phyloP scores from a whole-genome alignment of 805 yeast genomes.

The Candida silvatica region DNA sequence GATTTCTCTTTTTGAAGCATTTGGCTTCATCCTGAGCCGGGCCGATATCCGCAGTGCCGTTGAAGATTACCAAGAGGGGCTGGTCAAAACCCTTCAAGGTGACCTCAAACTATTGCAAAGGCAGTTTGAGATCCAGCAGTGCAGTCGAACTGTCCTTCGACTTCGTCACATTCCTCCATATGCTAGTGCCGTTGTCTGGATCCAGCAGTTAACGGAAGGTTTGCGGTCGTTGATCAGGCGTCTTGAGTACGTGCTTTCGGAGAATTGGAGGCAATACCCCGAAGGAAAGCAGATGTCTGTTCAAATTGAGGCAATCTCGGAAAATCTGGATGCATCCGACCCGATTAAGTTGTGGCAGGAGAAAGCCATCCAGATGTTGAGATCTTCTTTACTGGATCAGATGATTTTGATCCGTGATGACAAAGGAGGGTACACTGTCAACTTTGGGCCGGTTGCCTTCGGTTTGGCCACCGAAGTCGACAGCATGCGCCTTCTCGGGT shows the following conservation, averaged over 20 bases:
- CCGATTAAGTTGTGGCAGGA: constrained; percentile 43
- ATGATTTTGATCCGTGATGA: constrained; percentile 30
- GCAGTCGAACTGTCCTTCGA: constrained; percentile 26
- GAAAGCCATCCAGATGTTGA: constrained; percentile 4
- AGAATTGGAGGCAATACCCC: constrained; percentile 51
- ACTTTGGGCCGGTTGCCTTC: constrained; percentile 36
- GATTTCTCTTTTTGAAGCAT: constrained; percentile 42
- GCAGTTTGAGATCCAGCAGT: constrained; percentile 23
- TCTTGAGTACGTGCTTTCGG: constrained; percentile 45
- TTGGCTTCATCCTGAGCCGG: constrained; percentile 38
- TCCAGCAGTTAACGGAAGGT: constrained; percentile 38
- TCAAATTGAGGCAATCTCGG: constrained; percentile 37
- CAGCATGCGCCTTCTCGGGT: constrained; percentile 39
- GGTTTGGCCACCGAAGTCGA: constrained; percentile 44
- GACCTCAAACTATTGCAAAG: constrained; percentile 37
- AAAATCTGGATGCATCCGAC: constrained; percentile 34
- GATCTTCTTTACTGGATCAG: constrained; percentile 9
- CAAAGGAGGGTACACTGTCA: constrained; percentile 29
- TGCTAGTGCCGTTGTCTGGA: constrained; percentile 42
- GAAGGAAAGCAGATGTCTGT: constrained; percentile 58
- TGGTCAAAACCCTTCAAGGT: constrained; percentile 38
- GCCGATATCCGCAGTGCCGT: constrained; percentile 50
- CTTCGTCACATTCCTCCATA: constrained; percentile 39
- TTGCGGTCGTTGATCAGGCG: constrained; percentile 32
- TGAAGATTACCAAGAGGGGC: constrained; percentile 46